Base-by-base conservation (phyloP, 106 monocot genomes). In the Amphibolis antarctica region DNA sequence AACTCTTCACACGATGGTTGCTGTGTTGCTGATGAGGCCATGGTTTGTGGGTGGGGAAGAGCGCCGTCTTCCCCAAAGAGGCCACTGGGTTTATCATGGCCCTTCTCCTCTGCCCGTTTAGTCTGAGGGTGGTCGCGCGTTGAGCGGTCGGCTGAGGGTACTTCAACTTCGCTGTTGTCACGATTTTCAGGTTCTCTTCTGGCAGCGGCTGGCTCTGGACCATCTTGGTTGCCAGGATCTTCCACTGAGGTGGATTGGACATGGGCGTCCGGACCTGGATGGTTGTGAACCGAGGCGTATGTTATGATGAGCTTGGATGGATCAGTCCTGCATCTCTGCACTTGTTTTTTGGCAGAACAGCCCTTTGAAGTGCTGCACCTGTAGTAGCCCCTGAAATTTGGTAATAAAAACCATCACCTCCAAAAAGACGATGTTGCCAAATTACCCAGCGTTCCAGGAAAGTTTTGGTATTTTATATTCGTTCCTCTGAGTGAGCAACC, bases 301-400 rank as follows among this genome's bases (percentile, higher is more conserved):
- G 81, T 85, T 67, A 81, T 66, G 78, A 85, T 67, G 28, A 85
- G 55, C 45, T 78, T 5, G 49, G 81, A 77, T 43, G 78, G 71
- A 59, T 85, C 81, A 45, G 75, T 78, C 45, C 49, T 78, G 75
- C 81, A 66, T 47, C 78, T 85, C 72, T 85, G 81, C 21, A 85
- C 81, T 73, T 85, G 85, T 59, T 81, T 81, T 68, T 73, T 81
- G 17, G 85, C 85, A 45, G 85, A 71, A 25, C 81, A 85, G 0
- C 81, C 85, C 64, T 85, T 85, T 27, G 59, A 77, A 26, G 78
- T 76, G 78, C 78, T 85, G 43, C 85, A 85, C 54, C 69, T 81
- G 73, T 85, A 81, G 46, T 85, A 85, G 12, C 78, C 78, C 73
- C 85, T 81, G 68, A 0, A 53, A 21, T 47, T 62, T 62, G 27